Evolutionary conservation across 1,284 basidiomycete genomes (phyloP), one percentile per base, ranked within the genome.

Genomic region (Blastosporella zonata): DNA sequence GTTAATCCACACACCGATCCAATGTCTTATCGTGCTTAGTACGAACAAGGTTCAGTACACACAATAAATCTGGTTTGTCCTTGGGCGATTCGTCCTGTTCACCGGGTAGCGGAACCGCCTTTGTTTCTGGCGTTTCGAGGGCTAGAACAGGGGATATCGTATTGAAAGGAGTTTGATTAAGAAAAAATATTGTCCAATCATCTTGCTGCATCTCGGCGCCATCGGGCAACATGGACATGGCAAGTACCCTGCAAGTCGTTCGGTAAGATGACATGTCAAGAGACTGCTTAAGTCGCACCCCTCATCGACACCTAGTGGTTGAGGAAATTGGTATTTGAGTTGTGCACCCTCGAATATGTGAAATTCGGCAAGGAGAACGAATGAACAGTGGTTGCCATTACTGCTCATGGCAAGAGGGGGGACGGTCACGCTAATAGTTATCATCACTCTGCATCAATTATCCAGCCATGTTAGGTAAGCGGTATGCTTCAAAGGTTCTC

Each of bases 101-200:
- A 6, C 72, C 74, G n/a, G 68, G 66, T 15, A 72, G 58, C 3
- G 63, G 64, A 31, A 65, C 58, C 25, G 66, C 65, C 49, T 71
- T 71, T 6, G 70, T 60, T 53, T 81, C 80, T 22, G 79, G 74
- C 0, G 76, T 79, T 53, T 88, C 86, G 53, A 88, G 68, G 0
- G 87, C 82, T 35, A 93, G 75, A n/a, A 91, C 79, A 5, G 91
- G 88, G 3, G 84, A 82, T 56, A 95, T 90, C 8, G 84, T 87
- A 62, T 93, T 92, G 67, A 87, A 89, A 0, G 84, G 77, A 0
- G 90, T 92, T 69, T 97, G 94, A 63, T 97, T 97, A 43, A 98
- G 81, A 66, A 97, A 97, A 77, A 99, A 98, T 47, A 97, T 84
- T 3, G 96, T 99, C 96, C 95, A 99, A 67, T 99, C 96, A 66